phyloP scores from a whole-genome alignment of 1,284 basidiomycete species.

The Violaceomyces palustris region DNA sequence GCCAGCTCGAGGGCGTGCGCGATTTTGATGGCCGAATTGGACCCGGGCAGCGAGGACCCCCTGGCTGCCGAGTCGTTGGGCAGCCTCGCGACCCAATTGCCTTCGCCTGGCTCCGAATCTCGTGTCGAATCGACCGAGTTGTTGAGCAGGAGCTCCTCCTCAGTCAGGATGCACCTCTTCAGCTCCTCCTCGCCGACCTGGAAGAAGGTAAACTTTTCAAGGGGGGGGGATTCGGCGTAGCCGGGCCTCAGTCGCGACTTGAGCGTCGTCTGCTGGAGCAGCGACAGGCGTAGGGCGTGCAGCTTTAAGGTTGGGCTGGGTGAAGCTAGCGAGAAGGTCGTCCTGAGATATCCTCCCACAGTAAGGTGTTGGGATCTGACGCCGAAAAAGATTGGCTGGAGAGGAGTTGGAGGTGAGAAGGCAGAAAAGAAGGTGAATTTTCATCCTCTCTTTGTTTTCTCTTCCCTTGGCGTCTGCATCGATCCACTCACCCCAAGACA shows the following conservation, averaged over 20 bases:
- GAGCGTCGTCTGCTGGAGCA: conserved; percentile 29
- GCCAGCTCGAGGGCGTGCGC: conserved; percentile 25
- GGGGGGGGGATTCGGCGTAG: conserved; percentile 16
- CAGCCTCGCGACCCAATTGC: conserved; percentile 30
- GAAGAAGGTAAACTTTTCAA: conserved; percentile 26
- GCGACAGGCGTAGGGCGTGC: conserved; percentile 17
- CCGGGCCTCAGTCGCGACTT: conserved; percentile 21
- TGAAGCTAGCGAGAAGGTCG: conserved; percentile 24
- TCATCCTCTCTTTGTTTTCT: no score
- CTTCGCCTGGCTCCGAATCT: not conserved
- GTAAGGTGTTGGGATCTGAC: conserved; percentile 28
- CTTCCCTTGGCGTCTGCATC: no score
- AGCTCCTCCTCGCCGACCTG: conserved; percentile 17
- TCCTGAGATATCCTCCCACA: conserved; percentile 28
- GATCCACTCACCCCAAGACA: no score
- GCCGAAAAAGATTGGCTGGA: conserved; percentile 23
- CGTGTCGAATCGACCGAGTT: conserved; percentile 7
- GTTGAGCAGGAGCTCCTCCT: no score
- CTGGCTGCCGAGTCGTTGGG: conserved; percentile 23
- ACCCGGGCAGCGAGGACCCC: conserved; percentile 20
- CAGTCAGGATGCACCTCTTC: conserved; percentile 7
- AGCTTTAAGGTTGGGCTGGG: conserved; percentile 18
- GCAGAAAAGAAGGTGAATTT: no score
- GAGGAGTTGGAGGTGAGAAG: no score
- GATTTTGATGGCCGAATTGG: conserved; percentile 23